Conservation (phyloP, 2,329 filamentous ascomycete genomes). For the Sodiomyces alkalinus region DNA sequence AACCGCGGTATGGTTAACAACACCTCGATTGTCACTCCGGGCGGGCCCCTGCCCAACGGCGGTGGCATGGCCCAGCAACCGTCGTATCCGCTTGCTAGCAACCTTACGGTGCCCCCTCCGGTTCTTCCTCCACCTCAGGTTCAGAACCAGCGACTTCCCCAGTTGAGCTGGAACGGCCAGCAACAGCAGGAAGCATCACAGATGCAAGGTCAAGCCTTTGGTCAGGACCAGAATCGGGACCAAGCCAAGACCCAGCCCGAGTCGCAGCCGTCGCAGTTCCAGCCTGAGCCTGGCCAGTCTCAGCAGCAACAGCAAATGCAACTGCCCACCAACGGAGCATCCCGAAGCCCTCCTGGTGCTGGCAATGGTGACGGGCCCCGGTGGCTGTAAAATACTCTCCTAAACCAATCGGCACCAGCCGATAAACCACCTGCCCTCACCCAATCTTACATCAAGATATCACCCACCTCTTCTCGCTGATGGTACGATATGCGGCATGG, state of each 20-base stretch:
- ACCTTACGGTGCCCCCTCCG: slow-evolving; percentile 16
- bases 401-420: too few species aligned
- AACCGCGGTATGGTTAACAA: slow-evolving; percentile 26
- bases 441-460: background rate
- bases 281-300: background rate
- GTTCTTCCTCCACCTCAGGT: slow-evolving; percentile 1
- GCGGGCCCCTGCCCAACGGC: slow-evolving; percentile 12
- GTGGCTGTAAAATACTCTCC: slow-evolving; percentile 23
- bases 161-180: slow-evolving; percentile 5
- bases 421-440: too few species aligned
- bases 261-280: slow-evolving; percentile 4
- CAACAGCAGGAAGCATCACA: too few species aligned
- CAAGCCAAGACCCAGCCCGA: slow-evolving; percentile 8
- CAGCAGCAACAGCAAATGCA: slow-evolving; percentile 6
- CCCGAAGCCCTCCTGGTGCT: too few species aligned
- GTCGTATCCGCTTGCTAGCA: slow-evolving; percentile 16
- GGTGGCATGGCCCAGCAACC: slow-evolving; percentile 8
- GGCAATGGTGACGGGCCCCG: slow-evolving; percentile 18
- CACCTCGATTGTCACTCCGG: slow-evolving; percentile 18
- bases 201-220: too few species aligned
- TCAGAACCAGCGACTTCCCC: slow-evolving; percentile 4
- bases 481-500: slow-evolving; percentile 1
- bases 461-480: slow-evolving; percentile 3
- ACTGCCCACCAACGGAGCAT: slow-evolving; percentile 4
- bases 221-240: too few species aligned